These are phyloP conservation scores for Neopestalotiopsis sp. DNA, from an alignment of 2,329 filamentous ascomycete genomes.

Conservation along the genomic window DNA sequence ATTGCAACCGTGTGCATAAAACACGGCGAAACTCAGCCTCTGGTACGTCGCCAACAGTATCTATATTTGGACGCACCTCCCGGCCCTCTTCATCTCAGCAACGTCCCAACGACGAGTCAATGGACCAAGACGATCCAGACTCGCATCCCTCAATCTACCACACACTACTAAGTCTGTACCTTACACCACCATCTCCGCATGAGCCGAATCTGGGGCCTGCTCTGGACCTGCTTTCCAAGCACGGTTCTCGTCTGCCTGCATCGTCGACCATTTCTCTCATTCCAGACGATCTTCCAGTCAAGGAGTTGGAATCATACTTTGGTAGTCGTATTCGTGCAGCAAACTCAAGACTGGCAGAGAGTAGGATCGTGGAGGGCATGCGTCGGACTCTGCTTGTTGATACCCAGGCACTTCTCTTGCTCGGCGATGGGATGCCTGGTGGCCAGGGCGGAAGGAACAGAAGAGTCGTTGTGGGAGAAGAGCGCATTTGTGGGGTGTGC, in stretches of 20 bases:
- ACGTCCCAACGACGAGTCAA: constrained; percentile 26
- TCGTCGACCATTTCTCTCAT: constrained; percentile 86
- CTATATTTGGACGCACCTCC: constrained; percentile 38
- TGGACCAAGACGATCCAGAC: constrained; percentile 53
- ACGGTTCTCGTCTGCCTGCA: constrained; percentile 89
- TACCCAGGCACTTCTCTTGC: constrained; percentile 73
- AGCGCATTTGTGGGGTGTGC: constrained; percentile 89
- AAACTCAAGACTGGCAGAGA: constrained; percentile 81
- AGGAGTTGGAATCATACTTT: constrained; percentile 88
- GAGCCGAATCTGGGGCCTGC: constrained; percentile 78
- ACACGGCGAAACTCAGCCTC: constrained; percentile 51
- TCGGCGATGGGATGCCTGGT: constrained; percentile 69
- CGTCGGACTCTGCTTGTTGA: constrained; percentile 81
- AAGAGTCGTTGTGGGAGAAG: constrained; percentile 83
- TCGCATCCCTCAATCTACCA: constrained; percentile 84
- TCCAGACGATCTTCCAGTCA: constrained; percentile 78
- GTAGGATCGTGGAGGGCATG: constrained; percentile 77
- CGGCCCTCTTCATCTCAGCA: constrained; percentile 30
- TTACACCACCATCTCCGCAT: constrained; percentile 78
- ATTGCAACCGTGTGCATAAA: constrained; percentile 88
- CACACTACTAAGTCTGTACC: constrained; percentile 86
- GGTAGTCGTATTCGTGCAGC: constrained; percentile 85
- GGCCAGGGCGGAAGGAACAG: constrained; percentile 60
- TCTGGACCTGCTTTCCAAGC: constrained; percentile 85
- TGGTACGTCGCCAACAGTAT: constrained; percentile 36